Percentiles rank a stretch among this genome's conserved stretches.
phyloP scores from a whole-genome alignment of 345 rosid genomes.

The Bruguiera gymnorhiza region DNA sequence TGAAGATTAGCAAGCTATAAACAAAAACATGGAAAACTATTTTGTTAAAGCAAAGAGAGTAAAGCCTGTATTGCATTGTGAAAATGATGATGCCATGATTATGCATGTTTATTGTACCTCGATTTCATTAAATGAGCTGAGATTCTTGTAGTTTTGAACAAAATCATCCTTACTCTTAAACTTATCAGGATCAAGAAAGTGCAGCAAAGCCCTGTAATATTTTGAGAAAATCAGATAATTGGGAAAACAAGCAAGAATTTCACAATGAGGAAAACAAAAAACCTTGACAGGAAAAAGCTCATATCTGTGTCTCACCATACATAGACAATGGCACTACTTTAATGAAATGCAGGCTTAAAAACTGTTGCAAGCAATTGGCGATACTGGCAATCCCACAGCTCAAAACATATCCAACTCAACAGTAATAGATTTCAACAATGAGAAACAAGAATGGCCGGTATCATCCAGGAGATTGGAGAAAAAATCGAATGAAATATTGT shows the following conservation, averaged over 20 bases:
- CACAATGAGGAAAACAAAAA: not conserved
- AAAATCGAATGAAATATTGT: no score
- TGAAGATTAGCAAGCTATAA: constrained; percentile 95
- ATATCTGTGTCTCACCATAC: not conserved
- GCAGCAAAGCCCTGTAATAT: constrained; percentile 84
- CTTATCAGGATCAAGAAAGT: constrained; percentile 91
- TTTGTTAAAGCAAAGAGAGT: not conserved
- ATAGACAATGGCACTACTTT: no score
- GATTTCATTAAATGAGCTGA: constrained; percentile 87
- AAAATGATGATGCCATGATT: constrained; percentile 4
- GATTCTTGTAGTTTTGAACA: constrained; percentile 95
- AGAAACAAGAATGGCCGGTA: no score
- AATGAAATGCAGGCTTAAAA: no score
- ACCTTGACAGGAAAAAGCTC: not conserved
- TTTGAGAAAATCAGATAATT: not conserved
- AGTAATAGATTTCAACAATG: no score
- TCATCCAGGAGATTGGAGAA: no score
- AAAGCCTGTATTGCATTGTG: not conserved
- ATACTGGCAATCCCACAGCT: no score
- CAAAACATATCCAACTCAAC: no score
- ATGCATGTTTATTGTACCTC: constrained; percentile 50
- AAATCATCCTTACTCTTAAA: constrained; percentile 92
- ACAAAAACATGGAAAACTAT: constrained; percentile 14
- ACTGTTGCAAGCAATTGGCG: no score
- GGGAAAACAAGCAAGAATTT: not conserved